Percentiles rank a stretch among this genome's conserved stretches.
These are phyloP conservation scores for Metschnikowia noctiluminum DNA, from an alignment of 805 yeast genomes.

Conservation along the genomic window DNA sequence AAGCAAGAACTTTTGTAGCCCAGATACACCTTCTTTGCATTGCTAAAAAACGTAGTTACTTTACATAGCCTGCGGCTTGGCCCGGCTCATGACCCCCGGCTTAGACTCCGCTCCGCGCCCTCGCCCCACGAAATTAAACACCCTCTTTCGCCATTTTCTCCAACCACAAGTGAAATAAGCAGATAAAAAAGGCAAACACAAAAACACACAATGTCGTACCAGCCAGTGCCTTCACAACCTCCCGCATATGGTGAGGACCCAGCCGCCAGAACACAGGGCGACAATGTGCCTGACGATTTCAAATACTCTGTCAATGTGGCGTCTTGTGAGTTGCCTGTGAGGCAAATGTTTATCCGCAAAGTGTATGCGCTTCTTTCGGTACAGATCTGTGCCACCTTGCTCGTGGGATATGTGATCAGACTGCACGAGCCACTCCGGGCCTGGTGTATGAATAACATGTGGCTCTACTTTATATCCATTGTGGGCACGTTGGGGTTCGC, in stretches of 20 bases:
- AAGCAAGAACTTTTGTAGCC: no score
- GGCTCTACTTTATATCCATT: conserved; percentile 56
- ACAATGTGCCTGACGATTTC: conserved; percentile 56
- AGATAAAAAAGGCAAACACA: no score
- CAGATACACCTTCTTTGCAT: no score
- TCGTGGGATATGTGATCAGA: conserved; percentile 51
- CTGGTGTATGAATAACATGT: conserved; percentile 57
- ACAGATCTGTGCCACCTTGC: conserved; percentile 62
- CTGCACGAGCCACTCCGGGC: conserved; percentile 40
- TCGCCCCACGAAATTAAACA: no score
- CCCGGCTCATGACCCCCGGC: no score
- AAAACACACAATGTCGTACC: conserved; percentile 9
- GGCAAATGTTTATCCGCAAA: conserved; percentile 73
- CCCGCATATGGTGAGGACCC: conserved; percentile 17
- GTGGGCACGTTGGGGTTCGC: conserved; percentile 62
- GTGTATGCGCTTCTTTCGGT: conserved; percentile 69
- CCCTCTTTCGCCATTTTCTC: no score
- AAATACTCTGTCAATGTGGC: conserved; percentile 76
- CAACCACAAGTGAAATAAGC: no score
- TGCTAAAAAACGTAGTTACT: no score
- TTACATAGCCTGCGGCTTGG: no score
- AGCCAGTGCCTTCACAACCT: conserved; percentile 10
- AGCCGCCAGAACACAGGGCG: conserved; percentile 15
- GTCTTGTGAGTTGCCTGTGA: conserved; percentile 69
- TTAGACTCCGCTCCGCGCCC: no score